phyloP scores from a whole-genome alignment of 164 flowering plant species.

The Stephania yunnanensis region DNA sequence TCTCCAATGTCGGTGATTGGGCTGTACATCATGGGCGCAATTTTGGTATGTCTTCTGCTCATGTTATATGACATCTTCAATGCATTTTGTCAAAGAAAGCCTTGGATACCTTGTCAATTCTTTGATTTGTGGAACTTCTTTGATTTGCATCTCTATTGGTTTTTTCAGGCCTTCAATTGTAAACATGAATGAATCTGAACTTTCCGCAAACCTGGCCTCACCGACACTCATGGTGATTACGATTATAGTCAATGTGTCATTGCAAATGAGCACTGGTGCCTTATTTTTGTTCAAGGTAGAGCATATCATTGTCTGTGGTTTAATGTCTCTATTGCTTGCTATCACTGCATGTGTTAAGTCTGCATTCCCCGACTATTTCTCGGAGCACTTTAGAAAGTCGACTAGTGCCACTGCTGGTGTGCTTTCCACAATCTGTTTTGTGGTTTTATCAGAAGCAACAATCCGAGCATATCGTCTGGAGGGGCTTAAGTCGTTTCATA shows the following conservation, averaged over 20 bases:
- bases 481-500: background rate
- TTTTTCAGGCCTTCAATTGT: background rate
- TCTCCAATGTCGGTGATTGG: too few species aligned
- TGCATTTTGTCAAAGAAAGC: background rate
- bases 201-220: constrained; percentile 1
- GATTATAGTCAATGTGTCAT: background rate
- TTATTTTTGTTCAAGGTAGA: constrained; percentile 2
- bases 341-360: background rate
- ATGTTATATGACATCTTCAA: background rate
- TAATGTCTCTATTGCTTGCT: background rate
- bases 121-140: constrained; percentile 8
- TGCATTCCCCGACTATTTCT: background rate
- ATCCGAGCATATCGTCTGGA: background rate
- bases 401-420: background rate
- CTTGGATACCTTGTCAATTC: constrained; percentile 11
- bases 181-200: background rate
- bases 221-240: background rate
- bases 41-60: too few species aligned
- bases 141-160: background rate
- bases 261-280: background rate
- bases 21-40: too few species aligned
- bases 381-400: too few species aligned
- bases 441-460: background rate
- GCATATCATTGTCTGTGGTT: background rate
- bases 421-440: background rate